A percentile compares a stretch with the other conserved stretches of the same genome.
These are phyloP conservation scores for Orbilia quercus DNA, from an alignment of 2,329 filamentous ascomycete species.

Conservation along the genomic window DNA sequence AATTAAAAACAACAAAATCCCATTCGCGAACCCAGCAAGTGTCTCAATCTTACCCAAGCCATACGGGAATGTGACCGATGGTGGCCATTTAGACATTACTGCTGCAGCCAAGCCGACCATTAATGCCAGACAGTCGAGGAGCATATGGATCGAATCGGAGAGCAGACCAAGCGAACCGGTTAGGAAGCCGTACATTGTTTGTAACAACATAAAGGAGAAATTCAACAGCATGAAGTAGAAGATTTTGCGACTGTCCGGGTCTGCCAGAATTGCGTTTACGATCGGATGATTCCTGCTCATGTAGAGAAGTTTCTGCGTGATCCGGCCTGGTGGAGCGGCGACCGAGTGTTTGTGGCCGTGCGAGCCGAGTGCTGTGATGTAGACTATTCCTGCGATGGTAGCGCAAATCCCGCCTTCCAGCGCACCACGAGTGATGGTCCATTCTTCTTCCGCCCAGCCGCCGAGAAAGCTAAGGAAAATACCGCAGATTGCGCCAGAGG, in stretches of 20 bases:
- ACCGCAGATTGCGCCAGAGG: conserved; percentile 25
- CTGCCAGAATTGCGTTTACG: conserved; percentile 83
- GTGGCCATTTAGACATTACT: conserved; percentile 96
- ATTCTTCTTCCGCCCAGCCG: conserved; percentile 49
- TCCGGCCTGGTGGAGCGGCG: conserved; percentile 55
- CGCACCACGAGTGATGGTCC: conserved; percentile 21
- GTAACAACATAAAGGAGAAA: conserved; percentile 92
- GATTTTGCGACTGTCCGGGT: conserved; percentile 92
- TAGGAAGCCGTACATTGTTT: conserved; percentile 91
- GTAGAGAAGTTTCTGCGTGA: conserved; percentile 79
- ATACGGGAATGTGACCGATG: conserved; percentile 88
- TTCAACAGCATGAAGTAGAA: conserved; percentile 99
- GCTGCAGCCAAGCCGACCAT: conserved; percentile 89
- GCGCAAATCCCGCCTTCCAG: conserved; percentile 33
- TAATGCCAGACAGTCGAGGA: conserved; percentile 95
- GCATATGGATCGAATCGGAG: conserved; percentile 99
- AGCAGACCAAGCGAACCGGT: conserved; percentile 95
- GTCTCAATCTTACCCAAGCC: conserved; percentile 98
- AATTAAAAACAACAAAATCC: conserved; percentile 92
- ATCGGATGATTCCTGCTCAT: conserved; percentile 78
- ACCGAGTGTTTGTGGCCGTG: conserved; percentile 10
- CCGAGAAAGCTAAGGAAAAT: conserved; percentile 33
- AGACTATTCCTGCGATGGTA: conserved; percentile 31
- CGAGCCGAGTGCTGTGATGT: not conserved
- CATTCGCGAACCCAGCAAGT: conserved; percentile 94